Evolutionary conservation across 1,139 yeast species (phyloP).

Genomic region (Sugiyamaella castrensis): DNA sequence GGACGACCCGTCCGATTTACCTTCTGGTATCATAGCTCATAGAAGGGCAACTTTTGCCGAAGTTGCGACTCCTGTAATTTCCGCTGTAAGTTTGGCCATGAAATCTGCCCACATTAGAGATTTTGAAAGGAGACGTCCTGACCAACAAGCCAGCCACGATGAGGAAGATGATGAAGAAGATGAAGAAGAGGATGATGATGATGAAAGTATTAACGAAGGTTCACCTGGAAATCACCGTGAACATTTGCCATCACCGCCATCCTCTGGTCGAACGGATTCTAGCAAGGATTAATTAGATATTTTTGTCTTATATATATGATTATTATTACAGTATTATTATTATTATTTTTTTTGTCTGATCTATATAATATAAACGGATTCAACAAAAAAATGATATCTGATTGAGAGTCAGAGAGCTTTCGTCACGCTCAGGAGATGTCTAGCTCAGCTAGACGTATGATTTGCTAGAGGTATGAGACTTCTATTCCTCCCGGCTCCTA

Average conservation of each 20-base stretch:
- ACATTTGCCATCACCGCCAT: too few species aligned
- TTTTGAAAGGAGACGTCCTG: constrained; percentile 64
- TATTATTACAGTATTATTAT: background rate
- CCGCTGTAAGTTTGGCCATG: constrained; percentile 56
- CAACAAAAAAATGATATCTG: too few species aligned
- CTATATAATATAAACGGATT: background rate
- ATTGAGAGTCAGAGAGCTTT: too few species aligned
- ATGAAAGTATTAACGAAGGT: constrained; percentile 2
- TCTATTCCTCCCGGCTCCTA: too few species aligned
- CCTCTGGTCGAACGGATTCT: too few species aligned
- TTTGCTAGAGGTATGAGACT: too few species aligned
- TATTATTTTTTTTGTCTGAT: background rate
- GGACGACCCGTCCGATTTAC: too few species aligned
- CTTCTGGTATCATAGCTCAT: too few species aligned
- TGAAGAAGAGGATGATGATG: constrained; percentile 22
- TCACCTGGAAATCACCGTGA: too few species aligned
- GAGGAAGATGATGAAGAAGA: constrained; percentile 37
- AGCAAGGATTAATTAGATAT: background rate
- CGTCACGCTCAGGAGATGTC: too few species aligned
- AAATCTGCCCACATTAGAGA: constrained; percentile 85
- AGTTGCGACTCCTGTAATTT: constrained; percentile 41
- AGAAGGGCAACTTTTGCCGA: constrained; percentile 23
- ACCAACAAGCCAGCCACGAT: constrained; percentile 37
- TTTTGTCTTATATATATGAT: background rate
- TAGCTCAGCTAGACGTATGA: too few species aligned